phyloP scores from a whole-genome alignment of 2,329 filamentous ascomycete species.

The Calonectria crousiana region DNA sequence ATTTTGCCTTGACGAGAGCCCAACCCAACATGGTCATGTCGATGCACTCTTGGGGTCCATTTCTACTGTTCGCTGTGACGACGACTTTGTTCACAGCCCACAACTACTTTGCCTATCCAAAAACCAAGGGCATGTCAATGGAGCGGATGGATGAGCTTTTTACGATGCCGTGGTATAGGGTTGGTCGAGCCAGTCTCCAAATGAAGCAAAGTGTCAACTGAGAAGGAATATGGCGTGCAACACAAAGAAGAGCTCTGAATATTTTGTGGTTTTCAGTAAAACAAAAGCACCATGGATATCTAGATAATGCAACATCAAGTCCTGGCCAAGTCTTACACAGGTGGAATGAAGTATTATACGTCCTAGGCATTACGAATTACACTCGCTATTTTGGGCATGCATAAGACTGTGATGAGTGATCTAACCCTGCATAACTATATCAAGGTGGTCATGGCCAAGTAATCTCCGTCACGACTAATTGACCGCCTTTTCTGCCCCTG shows the following conservation, averaged over 20 bases:
- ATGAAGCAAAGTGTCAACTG: not conserved
- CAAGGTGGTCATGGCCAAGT: not conserved
- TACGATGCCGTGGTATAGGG: slow-evolving; percentile 22
- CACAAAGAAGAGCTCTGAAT: not conserved
- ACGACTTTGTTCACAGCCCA: slow-evolving; percentile 10
- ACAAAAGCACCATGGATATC: not conserved
- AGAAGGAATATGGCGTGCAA: not conserved
- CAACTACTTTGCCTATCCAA: slow-evolving; percentile 21
- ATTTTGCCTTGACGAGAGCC: slow-evolving; percentile 20
- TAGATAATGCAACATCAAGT: not conserved
- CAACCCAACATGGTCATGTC: slow-evolving; percentile 27
- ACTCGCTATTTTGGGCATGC: not conserved
- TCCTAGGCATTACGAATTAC: not conserved
- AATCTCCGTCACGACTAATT: not conserved
- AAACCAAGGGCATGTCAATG: slow-evolving; percentile 22
- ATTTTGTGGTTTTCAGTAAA: too few relatives aligned
- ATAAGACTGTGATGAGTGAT: not conserved
- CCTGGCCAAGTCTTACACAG: not conserved
- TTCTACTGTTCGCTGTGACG: slow-evolving; percentile 11
- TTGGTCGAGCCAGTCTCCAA: slow-evolving; percentile 4
- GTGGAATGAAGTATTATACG: not conserved
- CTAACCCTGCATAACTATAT: not conserved
- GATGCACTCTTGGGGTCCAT: slow-evolving; percentile 23
- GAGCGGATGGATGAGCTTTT: slow-evolving; percentile 25
- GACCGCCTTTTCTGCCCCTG: not conserved